phyloP scores from a whole-genome alignment of 75 land plant genomes.

The Chamaecyparis obtusa region DNA sequence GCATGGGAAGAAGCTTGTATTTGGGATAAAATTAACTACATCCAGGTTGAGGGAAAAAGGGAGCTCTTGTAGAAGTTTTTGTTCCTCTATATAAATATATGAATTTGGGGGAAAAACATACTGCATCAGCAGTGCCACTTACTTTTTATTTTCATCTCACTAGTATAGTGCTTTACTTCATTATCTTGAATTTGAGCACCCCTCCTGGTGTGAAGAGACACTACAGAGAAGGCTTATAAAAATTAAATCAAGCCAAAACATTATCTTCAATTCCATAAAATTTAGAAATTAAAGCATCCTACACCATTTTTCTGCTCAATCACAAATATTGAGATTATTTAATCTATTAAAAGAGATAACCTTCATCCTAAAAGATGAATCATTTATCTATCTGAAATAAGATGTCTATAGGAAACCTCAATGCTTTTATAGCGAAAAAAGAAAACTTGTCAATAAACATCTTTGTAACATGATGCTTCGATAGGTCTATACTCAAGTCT shows the following conservation, averaged over 20 bases:
- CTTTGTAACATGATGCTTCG: constrained; percentile 70
- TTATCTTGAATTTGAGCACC: constrained; percentile 13
- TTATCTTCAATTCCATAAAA: not conserved
- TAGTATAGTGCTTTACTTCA: constrained; percentile 24
- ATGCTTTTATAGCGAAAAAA: constrained; percentile 67
- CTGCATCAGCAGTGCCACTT: constrained; percentile 10
- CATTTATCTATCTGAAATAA: constrained; percentile 74
- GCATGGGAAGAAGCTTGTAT: no score
- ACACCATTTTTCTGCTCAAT: not conserved
- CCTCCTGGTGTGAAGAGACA: constrained; percentile 27
- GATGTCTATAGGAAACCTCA: constrained; percentile 70
- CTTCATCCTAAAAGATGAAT: not conserved
- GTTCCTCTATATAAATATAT: not conserved
- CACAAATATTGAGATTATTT: not conserved
- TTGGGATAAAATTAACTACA: not conserved
- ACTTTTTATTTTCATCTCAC: constrained; percentile 20
- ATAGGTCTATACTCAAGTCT: constrained; percentile 74
- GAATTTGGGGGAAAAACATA: not conserved
- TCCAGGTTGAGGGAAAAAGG: not conserved
- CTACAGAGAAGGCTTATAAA: not conserved
- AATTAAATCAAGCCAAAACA: not conserved
- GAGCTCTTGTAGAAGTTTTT: not conserved
- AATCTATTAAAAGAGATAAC: not conserved
- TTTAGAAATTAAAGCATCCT: not conserved
- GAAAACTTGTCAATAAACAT: constrained; percentile 70